A percentile compares a stretch with the other conserved stretches of the same genome.
phyloP scores from a whole-genome alignment of 441 rosid genomes.

The Kokia cookei region DNA sequence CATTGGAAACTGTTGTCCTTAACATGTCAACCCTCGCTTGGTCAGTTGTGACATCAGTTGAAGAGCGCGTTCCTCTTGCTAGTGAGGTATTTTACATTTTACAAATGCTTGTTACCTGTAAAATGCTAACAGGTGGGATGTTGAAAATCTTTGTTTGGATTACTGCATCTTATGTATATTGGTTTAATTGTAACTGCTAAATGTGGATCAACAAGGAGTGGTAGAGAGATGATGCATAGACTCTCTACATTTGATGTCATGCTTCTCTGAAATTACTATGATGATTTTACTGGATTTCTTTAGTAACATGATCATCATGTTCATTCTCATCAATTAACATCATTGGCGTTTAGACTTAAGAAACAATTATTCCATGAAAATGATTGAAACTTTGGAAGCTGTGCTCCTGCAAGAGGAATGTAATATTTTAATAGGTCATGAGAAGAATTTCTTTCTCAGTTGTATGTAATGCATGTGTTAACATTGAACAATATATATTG shows the following conservation, averaged over 20 bases:
- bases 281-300: not conserved
- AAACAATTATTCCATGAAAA: not conserved
- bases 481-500: not conserved
- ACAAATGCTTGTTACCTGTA: not conserved
- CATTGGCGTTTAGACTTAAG: not conserved
- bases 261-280: not conserved
- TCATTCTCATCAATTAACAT: not conserved
- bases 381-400: not conserved
- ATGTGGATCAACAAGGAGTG: not conserved
- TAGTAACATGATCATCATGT: not conserved
- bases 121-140: not conserved
- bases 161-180: not conserved
- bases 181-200: not conserved
- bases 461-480: not conserved
- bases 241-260: not conserved
- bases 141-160: not conserved
- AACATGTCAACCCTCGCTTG: slow-evolving; percentile 97
- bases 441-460: not conserved
- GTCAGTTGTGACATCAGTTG: slow-evolving; percentile 82
- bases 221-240: not conserved
- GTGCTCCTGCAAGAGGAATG: not conserved
- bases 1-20: slow-evolving; percentile 85
- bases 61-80: slow-evolving; percentile 93
- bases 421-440: not conserved
- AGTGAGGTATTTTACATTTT: slow-evolving; percentile 69